phyloP scores from a whole-genome alignment of 2,329 filamentous ascomycete genomes.

The Clonostachys byssicola region DNA sequence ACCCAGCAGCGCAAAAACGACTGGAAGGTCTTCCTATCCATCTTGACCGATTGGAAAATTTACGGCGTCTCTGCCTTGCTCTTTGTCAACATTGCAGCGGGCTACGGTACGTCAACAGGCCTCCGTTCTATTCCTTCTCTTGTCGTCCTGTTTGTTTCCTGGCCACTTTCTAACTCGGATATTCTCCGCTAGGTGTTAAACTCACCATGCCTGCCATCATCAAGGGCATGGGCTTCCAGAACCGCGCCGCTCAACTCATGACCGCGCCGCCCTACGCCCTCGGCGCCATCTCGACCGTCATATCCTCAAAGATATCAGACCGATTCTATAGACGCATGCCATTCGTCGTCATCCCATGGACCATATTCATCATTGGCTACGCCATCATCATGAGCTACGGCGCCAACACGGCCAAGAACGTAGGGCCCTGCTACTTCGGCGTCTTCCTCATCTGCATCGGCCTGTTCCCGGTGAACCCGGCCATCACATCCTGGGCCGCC shows the following conservation, averaged over 20 bases:
- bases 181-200: constrained; percentile 38
- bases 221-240: constrained; percentile 50
- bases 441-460: constrained; percentile 69
- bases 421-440: constrained; percentile 51
- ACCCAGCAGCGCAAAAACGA: neutral
- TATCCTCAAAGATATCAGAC: constrained; percentile 52
- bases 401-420: constrained; percentile 60
- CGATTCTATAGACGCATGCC: constrained; percentile 45
- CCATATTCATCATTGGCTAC: constrained; percentile 52
- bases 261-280: constrained; percentile 57
- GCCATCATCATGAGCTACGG: constrained; percentile 57
- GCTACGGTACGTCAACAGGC: too few species aligned
- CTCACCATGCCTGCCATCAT: constrained; percentile 63
- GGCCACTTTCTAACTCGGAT: constrained; percentile 43
- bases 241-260: constrained; percentile 59
- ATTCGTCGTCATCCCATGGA: constrained; percentile 49
- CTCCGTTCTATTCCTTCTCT: too few species aligned
- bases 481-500: constrained; percentile 70
- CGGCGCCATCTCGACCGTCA: constrained; percentile 54
- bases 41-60: constrained; percentile 37
- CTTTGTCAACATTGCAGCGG: too few species aligned
- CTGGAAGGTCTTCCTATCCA: constrained; percentile 5
- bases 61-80: constrained; percentile 16
- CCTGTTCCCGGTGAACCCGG: constrained; percentile 76
- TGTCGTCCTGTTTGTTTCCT: constrained; percentile 44